A percentile compares a stretch with the other conserved stretches of the same genome.
phyloP scores from a whole-genome alignment of 495 filamentous ascomycete genomes.

The Corynascus novoguineensis region DNA sequence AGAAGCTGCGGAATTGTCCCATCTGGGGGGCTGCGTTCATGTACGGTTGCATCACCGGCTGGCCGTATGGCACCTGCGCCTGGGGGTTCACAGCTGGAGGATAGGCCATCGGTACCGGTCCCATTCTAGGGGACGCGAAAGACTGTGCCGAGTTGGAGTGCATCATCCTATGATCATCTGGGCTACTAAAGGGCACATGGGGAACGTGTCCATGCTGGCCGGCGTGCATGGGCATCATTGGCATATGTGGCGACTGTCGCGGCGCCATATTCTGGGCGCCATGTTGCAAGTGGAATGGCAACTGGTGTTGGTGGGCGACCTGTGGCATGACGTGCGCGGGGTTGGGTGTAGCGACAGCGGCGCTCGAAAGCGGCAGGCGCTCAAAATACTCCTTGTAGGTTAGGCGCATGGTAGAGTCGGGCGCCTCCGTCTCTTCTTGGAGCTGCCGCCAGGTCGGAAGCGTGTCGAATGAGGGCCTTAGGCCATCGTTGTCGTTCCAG shows the following conservation, averaged over 20 bases:
- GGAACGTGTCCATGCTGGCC: slow-evolving; percentile 58
- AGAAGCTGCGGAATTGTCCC: slow-evolving; percentile 47
- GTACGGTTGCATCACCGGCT: slow-evolving; percentile 65
- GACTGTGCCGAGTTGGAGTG: slow-evolving; percentile 73
- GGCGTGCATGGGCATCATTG: slow-evolving; percentile 59
- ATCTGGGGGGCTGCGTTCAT: slow-evolving; percentile 60
- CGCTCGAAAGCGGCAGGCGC: slow-evolving; percentile 45
- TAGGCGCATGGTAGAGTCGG: slow-evolving; percentile 49
- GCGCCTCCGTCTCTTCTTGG: slow-evolving; percentile 56
- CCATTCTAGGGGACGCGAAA: slow-evolving; percentile 70
- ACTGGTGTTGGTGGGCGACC: slow-evolving; percentile 70
- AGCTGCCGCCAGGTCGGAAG: slow-evolving; percentile 69
- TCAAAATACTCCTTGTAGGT: slow-evolving; percentile 76
- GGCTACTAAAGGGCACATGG: slow-evolving; percentile 55
- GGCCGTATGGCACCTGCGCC: slow-evolving; percentile 64
- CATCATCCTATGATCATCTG: slow-evolving; percentile 82
- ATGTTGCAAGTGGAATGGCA: slow-evolving; percentile 62
- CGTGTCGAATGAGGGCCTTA: slow-evolving; percentile 72
- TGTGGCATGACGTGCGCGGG: slow-evolving; percentile 50
- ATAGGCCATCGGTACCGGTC: slow-evolving; percentile 62
- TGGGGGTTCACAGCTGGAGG: slow-evolving; percentile 63
- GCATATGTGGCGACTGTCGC: slow-evolving; percentile 59
- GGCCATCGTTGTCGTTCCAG: slow-evolving; percentile 64
- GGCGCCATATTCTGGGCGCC: slow-evolving; percentile 39
- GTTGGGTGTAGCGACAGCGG: slow-evolving; percentile 62